Evolutionary conservation across 371 early-diverging fungal species (phyloP).

Genomic region (Mucor piriformis): DNA sequence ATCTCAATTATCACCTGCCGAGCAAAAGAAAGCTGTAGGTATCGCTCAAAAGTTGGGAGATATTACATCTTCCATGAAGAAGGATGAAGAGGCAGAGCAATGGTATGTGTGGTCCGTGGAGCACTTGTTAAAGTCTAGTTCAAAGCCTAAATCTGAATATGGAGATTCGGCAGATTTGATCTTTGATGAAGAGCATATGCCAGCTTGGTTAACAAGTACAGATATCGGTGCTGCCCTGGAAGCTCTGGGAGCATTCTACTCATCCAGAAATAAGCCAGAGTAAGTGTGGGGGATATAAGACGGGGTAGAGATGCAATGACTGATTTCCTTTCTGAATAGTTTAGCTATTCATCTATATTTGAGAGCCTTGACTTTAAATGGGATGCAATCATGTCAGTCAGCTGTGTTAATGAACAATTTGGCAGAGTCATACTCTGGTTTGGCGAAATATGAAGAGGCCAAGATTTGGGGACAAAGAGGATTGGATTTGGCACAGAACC

Average conservation of each 20-base stretch:
- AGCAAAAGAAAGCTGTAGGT: slow-evolving; percentile 55
- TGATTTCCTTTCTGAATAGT: slow-evolving; percentile 24
- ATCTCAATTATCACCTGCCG: slow-evolving; percentile 8
- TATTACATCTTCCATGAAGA: slow-evolving; percentile 41
- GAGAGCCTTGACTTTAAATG: slow-evolving; percentile 53
- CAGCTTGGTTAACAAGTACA: slow-evolving; percentile 60
- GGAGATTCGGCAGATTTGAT: slow-evolving; percentile 36
- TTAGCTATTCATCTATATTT: slow-evolving; percentile 65
- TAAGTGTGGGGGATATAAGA: slow-evolving; percentile 21
- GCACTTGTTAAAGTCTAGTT: slow-evolving; percentile 43
- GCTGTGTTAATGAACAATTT: slow-evolving; percentile 64
- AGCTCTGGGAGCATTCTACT: slow-evolving; percentile 61
- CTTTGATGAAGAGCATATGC: slow-evolving; percentile 62
- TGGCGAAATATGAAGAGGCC: slow-evolving; percentile 59
- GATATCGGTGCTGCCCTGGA: slow-evolving; percentile 65
- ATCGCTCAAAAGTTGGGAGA: slow-evolving; percentile 69
- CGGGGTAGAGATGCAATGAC: too few species aligned
- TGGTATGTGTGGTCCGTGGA: slow-evolving; percentile 69
- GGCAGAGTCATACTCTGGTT: slow-evolving; percentile 58
- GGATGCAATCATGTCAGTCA: slow-evolving; percentile 49
- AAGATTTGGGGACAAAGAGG: slow-evolving; percentile 64
- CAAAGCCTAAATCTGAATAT: slow-evolving; percentile 35
- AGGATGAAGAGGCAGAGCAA: slow-evolving; percentile 61
- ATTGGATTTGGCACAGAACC: slow-evolving; percentile 54
- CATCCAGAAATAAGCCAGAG: slow-evolving; percentile 54